A percentile compares a stretch with the other conserved stretches of the same genome.
These are phyloP conservation scores for Aureobasidium sp. DNA, from an alignment of 2,329 filamentous ascomycete species.

Conservation along the genomic window DNA sequence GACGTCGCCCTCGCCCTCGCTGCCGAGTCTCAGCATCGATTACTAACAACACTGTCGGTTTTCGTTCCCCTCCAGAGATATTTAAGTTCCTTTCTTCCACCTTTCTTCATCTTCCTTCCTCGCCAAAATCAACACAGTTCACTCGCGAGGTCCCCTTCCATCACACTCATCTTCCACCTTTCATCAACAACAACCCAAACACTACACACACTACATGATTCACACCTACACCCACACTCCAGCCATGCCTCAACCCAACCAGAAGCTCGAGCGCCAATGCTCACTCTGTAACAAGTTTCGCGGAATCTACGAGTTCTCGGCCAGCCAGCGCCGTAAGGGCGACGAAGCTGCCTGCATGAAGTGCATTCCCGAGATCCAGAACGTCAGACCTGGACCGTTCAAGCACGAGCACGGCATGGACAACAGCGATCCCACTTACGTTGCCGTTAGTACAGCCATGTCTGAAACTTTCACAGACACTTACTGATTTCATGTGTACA, in stretches of 20 bases:
- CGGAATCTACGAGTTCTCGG: neutral
- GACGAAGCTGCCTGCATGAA: neutral
- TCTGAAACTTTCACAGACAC: too few relatives aligned
- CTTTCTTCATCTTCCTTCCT: neutral
- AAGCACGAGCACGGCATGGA: neutral
- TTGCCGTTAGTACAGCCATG: neutral
- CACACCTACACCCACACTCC: neutral
- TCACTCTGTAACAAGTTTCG: neutral
- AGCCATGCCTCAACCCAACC: neutral
- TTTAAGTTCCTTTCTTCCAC: neutral
- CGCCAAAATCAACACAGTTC: neutral
- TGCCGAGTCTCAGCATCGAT: neutral
- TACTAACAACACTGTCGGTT: neutral
- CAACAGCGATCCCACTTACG: neutral
- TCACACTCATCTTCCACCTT: neutral
- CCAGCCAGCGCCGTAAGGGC: neutral
- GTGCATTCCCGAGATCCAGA: constrained; percentile 1
- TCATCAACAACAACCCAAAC: neutral
- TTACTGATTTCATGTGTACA: neutral
- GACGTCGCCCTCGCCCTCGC: neutral
- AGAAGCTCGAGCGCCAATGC: neutral
- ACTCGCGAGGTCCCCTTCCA: neutral
- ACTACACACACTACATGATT: neutral
- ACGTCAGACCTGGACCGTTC: neutral
- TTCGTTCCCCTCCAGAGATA: neutral